Percentiles rank a stretch among this genome's conserved stretches.
phyloP scores from a whole-genome alignment of 2,329 filamentous ascomycete species.

The Apiospora koreana region DNA sequence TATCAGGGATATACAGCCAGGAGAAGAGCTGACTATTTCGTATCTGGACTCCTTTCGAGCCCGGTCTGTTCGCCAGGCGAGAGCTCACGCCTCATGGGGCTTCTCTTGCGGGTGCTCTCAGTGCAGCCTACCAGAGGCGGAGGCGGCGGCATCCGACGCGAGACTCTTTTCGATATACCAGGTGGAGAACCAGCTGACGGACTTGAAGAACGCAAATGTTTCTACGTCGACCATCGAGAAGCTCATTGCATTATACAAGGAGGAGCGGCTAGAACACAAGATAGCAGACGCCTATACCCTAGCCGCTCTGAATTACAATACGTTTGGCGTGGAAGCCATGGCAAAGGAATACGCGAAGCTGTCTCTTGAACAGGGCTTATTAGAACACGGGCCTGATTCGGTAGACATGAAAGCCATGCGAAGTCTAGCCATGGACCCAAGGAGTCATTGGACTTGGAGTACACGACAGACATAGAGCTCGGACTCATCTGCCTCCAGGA shows the following conservation, averaged over 20 bases:
- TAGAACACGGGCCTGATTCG: constrained; percentile 38
- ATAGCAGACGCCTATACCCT: constrained; percentile 40
- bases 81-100: constrained; percentile 36
- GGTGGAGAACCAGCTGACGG: constrained; percentile 28
- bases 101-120: constrained; percentile 41
- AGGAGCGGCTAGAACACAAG: constrained; percentile 39
- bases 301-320: constrained; percentile 40
- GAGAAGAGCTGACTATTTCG: constrained; percentile 43
- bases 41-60: constrained; percentile 39
- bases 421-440: constrained; percentile 30
- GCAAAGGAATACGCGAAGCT: constrained; percentile 35
- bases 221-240: constrained; percentile 29
- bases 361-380: constrained; percentile 33
- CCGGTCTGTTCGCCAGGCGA: constrained; percentile 29
- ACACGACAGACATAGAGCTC: neutral
- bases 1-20: constrained; percentile 31
- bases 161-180: constrained; percentile 30
- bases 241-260: constrained; percentile 34
- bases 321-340: constrained; percentile 28
- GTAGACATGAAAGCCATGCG: constrained; percentile 35
- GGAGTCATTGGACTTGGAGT: constrained; percentile 29
- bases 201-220: constrained; percentile 19
- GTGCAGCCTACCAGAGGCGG: constrained; percentile 29
- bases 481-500: neutral
- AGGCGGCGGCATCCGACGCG: constrained; percentile 30